Evolutionary conservation across 1,284 basidiomycete species (phyloP).

Genomic region (Trichosporon coremiiforme): DNA sequence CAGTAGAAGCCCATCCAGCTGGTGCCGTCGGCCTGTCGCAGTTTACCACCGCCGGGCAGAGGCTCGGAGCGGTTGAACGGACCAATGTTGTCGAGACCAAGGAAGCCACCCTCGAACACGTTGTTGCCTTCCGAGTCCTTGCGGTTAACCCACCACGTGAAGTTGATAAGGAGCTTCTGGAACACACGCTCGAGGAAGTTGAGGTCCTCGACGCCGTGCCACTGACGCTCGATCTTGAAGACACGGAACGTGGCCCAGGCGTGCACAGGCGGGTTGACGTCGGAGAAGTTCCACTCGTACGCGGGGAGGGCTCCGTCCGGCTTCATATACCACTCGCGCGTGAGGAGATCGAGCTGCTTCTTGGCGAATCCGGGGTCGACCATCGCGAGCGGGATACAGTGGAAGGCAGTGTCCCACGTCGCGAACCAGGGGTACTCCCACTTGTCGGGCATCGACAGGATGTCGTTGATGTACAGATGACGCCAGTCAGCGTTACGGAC

Average conservation of each 20-base stretch:
- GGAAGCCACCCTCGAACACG: conserved; percentile 97
- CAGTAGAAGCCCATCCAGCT: conserved; percentile 99
- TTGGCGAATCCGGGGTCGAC: conserved; percentile 95
- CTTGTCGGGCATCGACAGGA: conserved; percentile 99
- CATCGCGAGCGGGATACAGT: conserved; percentile 94
- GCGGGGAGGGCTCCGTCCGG: conserved; percentile 97
- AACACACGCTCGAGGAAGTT: conserved; percentile 95
- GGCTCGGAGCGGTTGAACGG: conserved; percentile 97
- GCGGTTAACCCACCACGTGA: conserved; percentile 99
- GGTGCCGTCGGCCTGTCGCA: conserved; percentile 96
- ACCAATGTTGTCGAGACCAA: conserved; percentile 97
- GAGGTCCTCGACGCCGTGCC: conserved; percentile 86
- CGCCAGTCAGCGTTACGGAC: conserved; percentile 91
- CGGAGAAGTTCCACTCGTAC: conserved; percentile 98
- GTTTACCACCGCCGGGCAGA: conserved; percentile 83
- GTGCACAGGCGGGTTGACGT: conserved; percentile 96
- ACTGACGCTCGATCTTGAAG: conserved; percentile 96
- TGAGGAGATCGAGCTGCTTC: conserved; percentile 93
- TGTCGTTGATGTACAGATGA: conserved; percentile 91
- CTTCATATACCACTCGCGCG: conserved; percentile 97
- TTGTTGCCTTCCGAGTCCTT: conserved; percentile 94
- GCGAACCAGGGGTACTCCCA: conserved; percentile 99
- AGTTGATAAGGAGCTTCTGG: conserved; percentile 90
- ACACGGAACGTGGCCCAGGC: conserved; percentile 97
- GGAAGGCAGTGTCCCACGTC: conserved; percentile 95